Evolutionary conservation across 2,329 filamentous ascomycete species (phyloP), one percentile per base, ranked within the genome.

Genomic region (Metarhizium album): DNA sequence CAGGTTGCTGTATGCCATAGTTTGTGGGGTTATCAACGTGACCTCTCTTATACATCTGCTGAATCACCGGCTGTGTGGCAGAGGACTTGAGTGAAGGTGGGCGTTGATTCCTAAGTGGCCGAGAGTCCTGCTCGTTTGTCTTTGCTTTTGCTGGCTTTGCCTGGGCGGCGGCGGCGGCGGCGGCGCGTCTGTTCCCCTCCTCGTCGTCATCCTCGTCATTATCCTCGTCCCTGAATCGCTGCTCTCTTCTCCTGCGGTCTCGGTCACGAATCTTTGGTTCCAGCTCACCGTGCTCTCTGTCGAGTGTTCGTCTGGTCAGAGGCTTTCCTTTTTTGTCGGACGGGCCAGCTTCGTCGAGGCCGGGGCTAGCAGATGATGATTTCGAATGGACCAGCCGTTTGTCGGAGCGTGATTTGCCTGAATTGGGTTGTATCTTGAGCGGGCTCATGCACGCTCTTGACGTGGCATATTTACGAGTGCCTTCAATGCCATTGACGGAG

Each of bases 401-500:
- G 42, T 73, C 69, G 50, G 60, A 71, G 54, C 74, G 71, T 42
- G 72, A 67, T 60, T 71, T 75, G 55, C 75, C 64, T 20, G 72
- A 78, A 60, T 79, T 80, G 59, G 77, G 71, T 31, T 69, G 70
- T 58, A 78, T 70, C 55, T 74, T 77, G 47, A 58, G 62, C 9
- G 73, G 71, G 55, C 46, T 72, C 35, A 53, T 51, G 29, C 69
- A 64, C n/a, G 67, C 70, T 48, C 70, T 64, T 29, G 74, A 76
- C 33, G 65, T 65, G 55, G 76, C 76, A 63, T 78, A 79, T 46
- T 60, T 62, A 29, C 67, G 65, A 43, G 66, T 70, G 52, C 66
- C 64, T 54, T 61, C 62, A 20, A 67, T 68, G 43, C 69, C 70
- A 55, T 65, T 64, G 40, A 70, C 61, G 35, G 68, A 62, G 49